phyloP scores from a whole-genome alignment of 208 protist species.

The Trypanosoma cruzi region DNA sequence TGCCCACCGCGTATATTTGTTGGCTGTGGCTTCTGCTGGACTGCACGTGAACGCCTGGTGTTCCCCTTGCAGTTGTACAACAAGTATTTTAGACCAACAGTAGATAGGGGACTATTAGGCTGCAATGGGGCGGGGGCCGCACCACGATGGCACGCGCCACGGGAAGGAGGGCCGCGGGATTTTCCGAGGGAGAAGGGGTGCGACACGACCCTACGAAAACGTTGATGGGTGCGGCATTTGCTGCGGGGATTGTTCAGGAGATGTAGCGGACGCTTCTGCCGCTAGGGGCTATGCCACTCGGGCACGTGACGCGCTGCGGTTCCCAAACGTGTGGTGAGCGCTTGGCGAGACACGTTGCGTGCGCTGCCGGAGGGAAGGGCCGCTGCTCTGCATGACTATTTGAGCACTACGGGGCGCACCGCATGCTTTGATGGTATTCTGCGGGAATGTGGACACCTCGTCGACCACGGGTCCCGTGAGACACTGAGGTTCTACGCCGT shows the following conservation, averaged over 20 bases:
- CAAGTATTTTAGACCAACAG: background rate
- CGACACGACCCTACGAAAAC: background rate
- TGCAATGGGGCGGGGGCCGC: background rate
- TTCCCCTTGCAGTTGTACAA: background rate
- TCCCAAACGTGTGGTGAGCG: conserved; percentile 45
- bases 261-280: no score
- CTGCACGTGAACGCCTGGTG: background rate
- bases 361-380: conserved; percentile 3
- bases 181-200: background rate
- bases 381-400: conserved; percentile 38
- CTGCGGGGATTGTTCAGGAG: background rate
- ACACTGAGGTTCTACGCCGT: conserved; percentile 73
- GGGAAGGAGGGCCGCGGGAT: background rate
- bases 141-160: background rate
- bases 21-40: conserved; percentile 7
- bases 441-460: conserved; percentile 56
- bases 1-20: conserved; percentile 5
- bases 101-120: background rate
- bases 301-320: conserved; percentile 12
- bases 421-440: conserved; percentile 70
- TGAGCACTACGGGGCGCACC: conserved; percentile 41
- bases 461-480: conserved; percentile 38
- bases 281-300: background rate
- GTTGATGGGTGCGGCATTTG: background rate
- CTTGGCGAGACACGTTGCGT: conserved; percentile 49